A percentile compares a stretch with the other conserved stretches of the same genome.
Conservation (phyloP, 768 basidiomycete genomes). For the Tricholoma bakamatsutake region DNA sequence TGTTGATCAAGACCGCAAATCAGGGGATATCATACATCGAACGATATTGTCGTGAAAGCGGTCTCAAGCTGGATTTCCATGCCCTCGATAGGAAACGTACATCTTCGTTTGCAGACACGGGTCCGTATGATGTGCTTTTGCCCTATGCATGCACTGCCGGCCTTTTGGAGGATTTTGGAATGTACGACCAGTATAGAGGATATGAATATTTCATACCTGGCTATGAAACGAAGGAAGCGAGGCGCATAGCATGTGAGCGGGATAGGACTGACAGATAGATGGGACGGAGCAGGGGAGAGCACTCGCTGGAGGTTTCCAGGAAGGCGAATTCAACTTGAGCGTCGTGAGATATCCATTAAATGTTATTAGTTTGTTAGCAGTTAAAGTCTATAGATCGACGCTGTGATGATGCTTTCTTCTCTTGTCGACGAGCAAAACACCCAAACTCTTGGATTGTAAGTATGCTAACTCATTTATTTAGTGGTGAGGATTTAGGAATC, state of each 20-base stretch:
- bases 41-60: not conserved
- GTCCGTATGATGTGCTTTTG: not conserved
- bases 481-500: too few species aligned
- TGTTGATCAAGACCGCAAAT: not conserved
- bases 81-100: not conserved
- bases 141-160: not conserved
- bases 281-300: not conserved
- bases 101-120: not conserved
- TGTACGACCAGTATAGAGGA: not conserved
- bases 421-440: too few species aligned
- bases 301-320: too few species aligned
- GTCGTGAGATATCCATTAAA: too few species aligned
- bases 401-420: too few species aligned
- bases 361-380: too few species aligned
- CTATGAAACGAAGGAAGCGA: not conserved
- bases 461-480: too few species aligned
- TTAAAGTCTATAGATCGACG: too few species aligned
- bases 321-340: too few species aligned
- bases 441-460: too few species aligned
- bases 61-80: not conserved
- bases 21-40: constrained; percentile 1
- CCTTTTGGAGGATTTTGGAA: not conserved
- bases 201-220: not conserved
- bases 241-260: not conserved
- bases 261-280: not conserved